phyloP scores from a whole-genome alignment of 2,329 filamentous ascomycete genomes.

The Didymella glomerata region DNA sequence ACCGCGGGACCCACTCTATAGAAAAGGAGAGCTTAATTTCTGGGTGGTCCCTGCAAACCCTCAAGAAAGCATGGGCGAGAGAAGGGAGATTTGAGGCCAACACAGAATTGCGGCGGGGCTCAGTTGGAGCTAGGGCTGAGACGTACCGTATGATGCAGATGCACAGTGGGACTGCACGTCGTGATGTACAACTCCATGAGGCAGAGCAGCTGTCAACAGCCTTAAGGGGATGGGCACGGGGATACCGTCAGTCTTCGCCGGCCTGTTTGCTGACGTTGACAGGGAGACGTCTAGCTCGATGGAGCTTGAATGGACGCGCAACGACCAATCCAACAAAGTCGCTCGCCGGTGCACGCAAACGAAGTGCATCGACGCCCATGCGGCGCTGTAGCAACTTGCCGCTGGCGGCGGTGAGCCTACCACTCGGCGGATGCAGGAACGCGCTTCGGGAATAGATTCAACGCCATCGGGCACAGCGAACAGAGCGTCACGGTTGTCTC shows the following conservation, averaged over 20 bases:
- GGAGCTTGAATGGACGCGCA: slow-evolving; percentile 19
- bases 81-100: slow-evolving; percentile 19
- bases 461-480: slow-evolving; percentile 20
- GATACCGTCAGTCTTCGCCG: slow-evolving; percentile 5
- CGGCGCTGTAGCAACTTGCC: slow-evolving; percentile 12
- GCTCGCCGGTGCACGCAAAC: slow-evolving; percentile 17
- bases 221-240: slow-evolving; percentile 18
- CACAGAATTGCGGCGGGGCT: slow-evolving; percentile 14
- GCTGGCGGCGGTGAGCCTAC: slow-evolving; percentile 21
- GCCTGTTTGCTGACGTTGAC: slow-evolving; percentile 24
- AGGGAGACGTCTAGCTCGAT: slow-evolving; percentile 22
- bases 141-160: slow-evolving; percentile 8
- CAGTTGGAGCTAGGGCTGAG: slow-evolving; percentile 13
- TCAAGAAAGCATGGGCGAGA: slow-evolving; percentile 10
- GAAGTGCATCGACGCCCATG: slow-evolving; percentile 10
- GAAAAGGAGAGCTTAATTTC: slow-evolving; percentile 24
- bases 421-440: slow-evolving; percentile 14
- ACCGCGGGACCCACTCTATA: slow-evolving; percentile 16
- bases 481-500: slow-evolving; percentile 7
- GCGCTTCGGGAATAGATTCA: slow-evolving; percentile 14
- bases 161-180: slow-evolving; percentile 13
- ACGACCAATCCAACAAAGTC: slow-evolving; percentile 16
- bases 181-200: not conserved
- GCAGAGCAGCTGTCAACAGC: slow-evolving; percentile 8
- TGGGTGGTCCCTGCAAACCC: slow-evolving; percentile 17